These are phyloP conservation scores for Croton setiger DNA, from an alignment of 441 rosid genomes.

Conservation along the genomic window DNA sequence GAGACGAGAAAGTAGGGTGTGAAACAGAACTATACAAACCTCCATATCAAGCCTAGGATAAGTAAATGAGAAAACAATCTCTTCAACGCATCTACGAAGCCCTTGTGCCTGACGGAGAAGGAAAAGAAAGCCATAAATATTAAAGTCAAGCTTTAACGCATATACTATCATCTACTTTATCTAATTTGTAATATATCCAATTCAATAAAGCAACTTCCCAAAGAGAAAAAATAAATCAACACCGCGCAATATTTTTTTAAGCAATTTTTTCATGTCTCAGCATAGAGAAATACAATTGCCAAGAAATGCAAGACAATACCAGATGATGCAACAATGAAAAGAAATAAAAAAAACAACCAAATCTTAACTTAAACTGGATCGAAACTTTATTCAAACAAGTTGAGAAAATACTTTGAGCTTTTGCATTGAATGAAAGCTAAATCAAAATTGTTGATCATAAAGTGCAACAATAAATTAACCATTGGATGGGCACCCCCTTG, in stretches of 20 bases:
- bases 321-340: neutral
- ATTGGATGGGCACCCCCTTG: neutral
- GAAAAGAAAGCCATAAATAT: constrained; percentile 9
- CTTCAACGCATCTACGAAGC: constrained; percentile 74
- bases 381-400: neutral
- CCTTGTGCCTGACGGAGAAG: constrained; percentile 48
- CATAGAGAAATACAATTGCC: neutral
- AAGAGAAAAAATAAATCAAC: neutral
- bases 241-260: neutral
- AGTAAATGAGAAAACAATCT: constrained; percentile 75
- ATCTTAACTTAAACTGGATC: neutral
- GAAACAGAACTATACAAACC: constrained; percentile 33
- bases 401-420: neutral
- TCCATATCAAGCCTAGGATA: constrained; percentile 97
- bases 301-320: neutral
- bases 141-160: neutral
- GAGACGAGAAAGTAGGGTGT: neutral
- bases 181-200: neutral
- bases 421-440: neutral
- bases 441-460: neutral
- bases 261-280: neutral
- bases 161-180: neutral
- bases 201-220: neutral
- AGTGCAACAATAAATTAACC: neutral
- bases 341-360: neutral